Percentiles rank a stretch among this genome's conserved stretches.
Evolutionary conservation across 345 rosid species (phyloP).

Genomic region (Erysimum cheiranthoides): DNA sequence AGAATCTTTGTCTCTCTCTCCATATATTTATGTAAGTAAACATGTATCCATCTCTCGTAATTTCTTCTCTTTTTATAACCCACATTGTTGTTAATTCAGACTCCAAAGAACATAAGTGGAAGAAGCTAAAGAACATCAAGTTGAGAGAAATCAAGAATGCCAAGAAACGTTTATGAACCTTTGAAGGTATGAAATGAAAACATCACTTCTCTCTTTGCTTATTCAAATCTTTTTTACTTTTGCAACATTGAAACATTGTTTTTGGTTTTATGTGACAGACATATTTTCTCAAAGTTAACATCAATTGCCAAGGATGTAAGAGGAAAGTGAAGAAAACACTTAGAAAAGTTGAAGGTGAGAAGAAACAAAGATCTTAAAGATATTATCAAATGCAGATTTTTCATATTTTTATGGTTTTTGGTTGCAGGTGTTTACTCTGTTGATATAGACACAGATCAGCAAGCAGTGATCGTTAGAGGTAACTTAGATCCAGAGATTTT

Average conservation of each 20-base stretch:
- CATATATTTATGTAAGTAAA: conserved; percentile 19
- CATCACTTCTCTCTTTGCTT: conserved; percentile 2
- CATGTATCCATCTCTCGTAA: conserved; percentile 8
- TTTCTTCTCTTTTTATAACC: conserved; percentile 28
- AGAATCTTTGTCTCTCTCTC: conserved; percentile 48
- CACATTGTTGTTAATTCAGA: conserved; percentile 10
- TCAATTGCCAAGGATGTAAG: conserved; percentile 80
- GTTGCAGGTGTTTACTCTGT: conserved; percentile 68
- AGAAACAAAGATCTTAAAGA: neutral
- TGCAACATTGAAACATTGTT: neutral
- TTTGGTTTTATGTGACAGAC: conserved; percentile 50
- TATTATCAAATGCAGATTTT: neutral
- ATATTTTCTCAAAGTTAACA: conserved; percentile 63
- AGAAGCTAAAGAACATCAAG: conserved; percentile 22
- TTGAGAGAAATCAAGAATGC: conserved; percentile 45
- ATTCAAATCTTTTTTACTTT: neutral
- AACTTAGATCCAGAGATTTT: conserved; percentile 55
- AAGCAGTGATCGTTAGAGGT: conserved; percentile 64
- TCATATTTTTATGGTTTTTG: conserved; percentile 15
- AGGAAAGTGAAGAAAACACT: conserved; percentile 71
- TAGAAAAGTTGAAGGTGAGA: conserved; percentile 67
- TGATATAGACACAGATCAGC: conserved; percentile 57
- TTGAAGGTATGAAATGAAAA: conserved; percentile 40
- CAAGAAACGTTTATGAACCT: conserved; percentile 47
- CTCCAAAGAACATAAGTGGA: conserved; percentile 12